These are phyloP conservation scores for Lichtheimia hyalospora DNA, from an alignment of 371 early-diverging fungal species.

Conservation along the genomic window DNA sequence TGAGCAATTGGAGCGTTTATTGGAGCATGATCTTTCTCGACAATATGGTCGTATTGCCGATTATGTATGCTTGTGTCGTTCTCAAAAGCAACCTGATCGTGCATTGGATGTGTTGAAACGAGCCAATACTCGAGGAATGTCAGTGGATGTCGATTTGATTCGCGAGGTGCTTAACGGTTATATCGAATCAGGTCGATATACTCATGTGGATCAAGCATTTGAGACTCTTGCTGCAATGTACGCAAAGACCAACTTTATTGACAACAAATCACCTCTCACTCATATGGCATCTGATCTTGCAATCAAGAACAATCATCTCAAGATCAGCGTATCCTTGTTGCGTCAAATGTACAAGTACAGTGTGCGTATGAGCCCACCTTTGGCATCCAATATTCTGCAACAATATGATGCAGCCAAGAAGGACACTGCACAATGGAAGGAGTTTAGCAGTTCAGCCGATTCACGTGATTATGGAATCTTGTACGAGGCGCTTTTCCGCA, in stretches of 20 bases:
- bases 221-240: conserved; percentile 12
- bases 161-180: conserved; percentile 20
- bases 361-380: conserved; percentile 15
- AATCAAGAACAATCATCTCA: conserved; percentile 7
- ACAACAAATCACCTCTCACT: conserved; percentile 1
- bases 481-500: conserved; percentile 13
- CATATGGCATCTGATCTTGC: not conserved
- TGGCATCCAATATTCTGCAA: conserved; percentile 10
- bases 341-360: conserved; percentile 17
- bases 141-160: conserved; percentile 21
- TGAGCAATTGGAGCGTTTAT: conserved; percentile 25
- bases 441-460: not conserved
- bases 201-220: conserved; percentile 1
- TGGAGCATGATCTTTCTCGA: conserved; percentile 26
- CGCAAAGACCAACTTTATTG: conserved; percentile 18
- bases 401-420: conserved; percentile 23
- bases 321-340: conserved; percentile 11
- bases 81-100: conserved; percentile 20
- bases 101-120: conserved; percentile 20
- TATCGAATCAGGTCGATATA: conserved; percentile 7
- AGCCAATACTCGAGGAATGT: conserved; percentile 28
- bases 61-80: conserved; percentile 32
- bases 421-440: conserved; percentile 16
- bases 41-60: conserved; percentile 41
- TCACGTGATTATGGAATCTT: conserved; percentile 3